Conservation (phyloP, 768 basidiomycete genomes). For the Leccinum olivaceopallidum region DNA sequence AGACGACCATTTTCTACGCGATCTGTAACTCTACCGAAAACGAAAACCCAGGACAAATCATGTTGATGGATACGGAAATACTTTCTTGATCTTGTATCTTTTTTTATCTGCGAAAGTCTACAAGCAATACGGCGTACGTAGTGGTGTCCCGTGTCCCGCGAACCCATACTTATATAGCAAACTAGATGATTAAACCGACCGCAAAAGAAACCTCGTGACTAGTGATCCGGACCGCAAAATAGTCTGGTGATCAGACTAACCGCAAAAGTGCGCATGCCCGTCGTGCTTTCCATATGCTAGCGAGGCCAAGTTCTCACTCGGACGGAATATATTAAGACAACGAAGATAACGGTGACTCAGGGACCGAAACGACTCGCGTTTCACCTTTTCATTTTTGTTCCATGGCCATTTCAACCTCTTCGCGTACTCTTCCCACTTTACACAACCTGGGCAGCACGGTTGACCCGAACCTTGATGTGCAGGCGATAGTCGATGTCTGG, state of each 20-base stretch:
- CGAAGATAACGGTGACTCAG: neutral
- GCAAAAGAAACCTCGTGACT: neutral
- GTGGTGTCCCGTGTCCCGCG: neutral
- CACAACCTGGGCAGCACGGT: constrained; percentile 23
- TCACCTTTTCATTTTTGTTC: neutral
- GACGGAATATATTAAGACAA: neutral
- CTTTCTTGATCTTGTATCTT: neutral
- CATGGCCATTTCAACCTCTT: constrained; percentile 10
- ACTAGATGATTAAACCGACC: neutral
- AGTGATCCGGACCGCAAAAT: neutral
- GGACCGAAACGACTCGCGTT: neutral
- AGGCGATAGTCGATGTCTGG: constrained; percentile 41
- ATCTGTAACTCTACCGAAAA: neutral
- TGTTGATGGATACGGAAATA: neutral
- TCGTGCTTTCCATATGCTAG: too few species aligned
- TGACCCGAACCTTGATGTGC: constrained; percentile 37
- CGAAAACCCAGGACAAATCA: neutral
- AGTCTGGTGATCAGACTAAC: too few species aligned
- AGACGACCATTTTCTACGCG: neutral
- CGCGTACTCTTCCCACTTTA: constrained; percentile 25
- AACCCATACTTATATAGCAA: too few species aligned
- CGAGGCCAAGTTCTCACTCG: neutral
- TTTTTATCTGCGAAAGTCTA: neutral
- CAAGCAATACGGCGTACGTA: neutral
- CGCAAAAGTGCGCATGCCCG: too few species aligned